Percentiles rank a stretch among this genome's conserved stretches.
phyloP scores from a whole-genome alignment of 2,329 filamentous ascomycete species.

The Sporothrix curviconia region DNA sequence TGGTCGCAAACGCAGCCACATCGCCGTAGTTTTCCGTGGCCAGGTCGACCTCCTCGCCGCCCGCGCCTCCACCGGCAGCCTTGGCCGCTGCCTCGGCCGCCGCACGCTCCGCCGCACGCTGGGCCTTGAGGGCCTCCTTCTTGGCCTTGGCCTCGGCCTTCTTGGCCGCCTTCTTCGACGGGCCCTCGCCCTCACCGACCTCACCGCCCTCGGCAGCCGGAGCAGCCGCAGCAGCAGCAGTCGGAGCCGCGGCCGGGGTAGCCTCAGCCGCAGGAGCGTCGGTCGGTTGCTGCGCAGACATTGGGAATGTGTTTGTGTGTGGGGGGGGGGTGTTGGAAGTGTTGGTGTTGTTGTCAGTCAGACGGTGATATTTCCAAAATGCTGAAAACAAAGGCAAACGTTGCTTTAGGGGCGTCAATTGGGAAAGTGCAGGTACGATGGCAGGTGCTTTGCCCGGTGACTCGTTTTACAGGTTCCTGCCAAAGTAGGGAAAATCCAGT shows the following conservation, averaged over 20 bases:
- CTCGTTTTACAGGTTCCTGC: no score
- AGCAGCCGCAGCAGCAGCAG: not conserved
- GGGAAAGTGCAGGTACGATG: no score
- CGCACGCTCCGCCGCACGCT: slow-evolving; percentile 66
- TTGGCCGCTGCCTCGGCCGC: slow-evolving; percentile 47
- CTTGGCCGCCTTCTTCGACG: slow-evolving; percentile 74
- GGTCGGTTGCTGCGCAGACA: slow-evolving; percentile 12
- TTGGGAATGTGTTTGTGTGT: not conserved
- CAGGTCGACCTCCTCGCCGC: slow-evolving; percentile 58
- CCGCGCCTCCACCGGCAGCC: slow-evolving; percentile 54
- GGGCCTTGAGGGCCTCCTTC: slow-evolving; percentile 76
- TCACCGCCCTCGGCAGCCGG: slow-evolving; percentile 31
- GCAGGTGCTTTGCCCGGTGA: no score
- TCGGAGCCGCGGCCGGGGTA: not conserved
- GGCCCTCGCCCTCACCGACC: slow-evolving; percentile 38
- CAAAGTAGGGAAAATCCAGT: not conserved
- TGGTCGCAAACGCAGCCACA: slow-evolving; percentile 22
- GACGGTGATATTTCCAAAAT: no score
- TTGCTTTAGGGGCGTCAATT: no score
- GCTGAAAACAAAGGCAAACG: no score
- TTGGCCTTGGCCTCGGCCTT: slow-evolving; percentile 82
- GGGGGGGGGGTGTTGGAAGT: not conserved
- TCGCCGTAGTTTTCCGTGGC: slow-evolving; percentile 73
- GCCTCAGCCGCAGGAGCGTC: slow-evolving; percentile 10
- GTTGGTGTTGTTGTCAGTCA: not conserved